Conservation (phyloP, 2,329 filamentous ascomycete genomes). For the Aspergillus fijiensis region DNA sequence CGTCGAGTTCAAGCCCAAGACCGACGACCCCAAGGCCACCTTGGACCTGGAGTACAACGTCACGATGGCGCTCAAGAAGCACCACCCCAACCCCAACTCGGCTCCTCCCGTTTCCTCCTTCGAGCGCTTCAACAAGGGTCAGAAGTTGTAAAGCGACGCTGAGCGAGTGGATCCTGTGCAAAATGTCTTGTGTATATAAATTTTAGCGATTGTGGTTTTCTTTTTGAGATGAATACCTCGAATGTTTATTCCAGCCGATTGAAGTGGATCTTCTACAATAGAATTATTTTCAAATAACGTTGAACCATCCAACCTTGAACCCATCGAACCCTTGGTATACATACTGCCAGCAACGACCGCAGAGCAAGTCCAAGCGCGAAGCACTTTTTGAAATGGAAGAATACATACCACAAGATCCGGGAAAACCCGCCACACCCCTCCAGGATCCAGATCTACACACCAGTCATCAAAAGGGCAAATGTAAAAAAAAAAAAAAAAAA, state of each 20-base stretch:
- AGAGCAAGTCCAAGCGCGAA: no score
- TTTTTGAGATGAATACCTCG: background rate
- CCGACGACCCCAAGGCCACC: slow-evolving; percentile 52
- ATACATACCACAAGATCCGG: no score
- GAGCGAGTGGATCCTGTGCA: background rate
- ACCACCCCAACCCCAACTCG: slow-evolving; percentile 41
- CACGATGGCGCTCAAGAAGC: slow-evolving; percentile 50
- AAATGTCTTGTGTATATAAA: background rate
- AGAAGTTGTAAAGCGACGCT: slow-evolving; percentile 12
- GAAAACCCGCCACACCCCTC: no score
- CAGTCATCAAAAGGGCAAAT: no score
- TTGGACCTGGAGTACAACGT: slow-evolving; percentile 65
- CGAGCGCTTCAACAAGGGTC: slow-evolving; percentile 34
- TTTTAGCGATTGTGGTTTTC: background rate
- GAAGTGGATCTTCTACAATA: no score
- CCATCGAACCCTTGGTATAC: no score
- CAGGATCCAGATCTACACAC: no score
- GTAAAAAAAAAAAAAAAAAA: background rate
- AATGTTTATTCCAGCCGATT: background rate
- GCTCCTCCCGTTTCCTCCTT: slow-evolving; percentile 40
- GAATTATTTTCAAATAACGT: no score
- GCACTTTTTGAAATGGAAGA: no score
- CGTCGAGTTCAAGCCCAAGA: slow-evolving; percentile 56
- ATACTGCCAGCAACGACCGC: no score
- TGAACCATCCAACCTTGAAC: no score